Evolutionary conservation across 2,329 filamentous ascomycete genomes (phyloP), one percentile per base, ranked within the genome.

Genomic region (Clonostachys rosea): DNA sequence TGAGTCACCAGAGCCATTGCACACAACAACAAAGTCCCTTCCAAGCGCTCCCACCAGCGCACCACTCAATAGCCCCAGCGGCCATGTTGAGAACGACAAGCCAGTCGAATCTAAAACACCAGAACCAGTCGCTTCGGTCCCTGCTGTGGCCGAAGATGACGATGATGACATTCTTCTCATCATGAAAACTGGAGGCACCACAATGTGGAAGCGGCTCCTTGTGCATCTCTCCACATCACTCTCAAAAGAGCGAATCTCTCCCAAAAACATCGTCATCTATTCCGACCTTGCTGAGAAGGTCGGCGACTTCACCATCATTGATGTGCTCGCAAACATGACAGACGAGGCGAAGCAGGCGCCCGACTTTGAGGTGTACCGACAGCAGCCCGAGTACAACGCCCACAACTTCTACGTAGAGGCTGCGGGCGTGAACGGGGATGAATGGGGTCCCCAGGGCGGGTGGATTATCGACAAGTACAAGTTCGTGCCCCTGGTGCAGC

Each of bases 401-500:
- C 42, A 57, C 53, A 58, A 58, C 47, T 51, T 46, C 40, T 58
- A 58, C 42, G 37, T 48, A 40, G 56, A 58, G 43, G 47, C 53
- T 4, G 44, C 54, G 2, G 54, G 54, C 5, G 49, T 58, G 8
- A 48, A 51, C 16, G 55, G 55, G 14, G 56, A 58, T 39, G 55
- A 55, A 30, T 56, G 49, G 50, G 56, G 56, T 8, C 56, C 55
- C 5, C 37, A 47, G 1, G 56, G 56, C 34, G 56, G 56, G 13
- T 58, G 56, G 56, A 55, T 56, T 36, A 50, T 58, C 30, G 56
- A 58, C 53, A 58, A 58, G 50, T 58, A 57, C 49, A 58, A 58
- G 45, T 58, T 58, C 37, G 16, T 58, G 4, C 56, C 56, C 6
- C 49, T 58, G 14, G 52, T 58, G 46, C 50, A 56, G 44, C 56